Evolutionary conservation across 2,329 filamentous ascomycete species (phyloP).

Genomic region (Phialophora chinensis): DNA sequence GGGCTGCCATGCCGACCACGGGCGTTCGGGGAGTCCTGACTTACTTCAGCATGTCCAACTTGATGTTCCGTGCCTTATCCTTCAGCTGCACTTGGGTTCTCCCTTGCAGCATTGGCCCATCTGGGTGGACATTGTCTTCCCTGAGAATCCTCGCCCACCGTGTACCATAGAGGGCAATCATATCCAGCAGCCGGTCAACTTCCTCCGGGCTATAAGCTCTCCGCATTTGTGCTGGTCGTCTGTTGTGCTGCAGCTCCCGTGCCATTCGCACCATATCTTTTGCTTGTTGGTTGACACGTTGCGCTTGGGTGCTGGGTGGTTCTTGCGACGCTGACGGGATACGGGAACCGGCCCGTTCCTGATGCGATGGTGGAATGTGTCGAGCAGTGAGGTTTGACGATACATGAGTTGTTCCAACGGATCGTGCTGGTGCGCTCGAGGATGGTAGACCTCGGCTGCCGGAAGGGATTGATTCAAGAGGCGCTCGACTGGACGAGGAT

Average conservation of each 20-base stretch:
- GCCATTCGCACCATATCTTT: slow-evolving; percentile 27
- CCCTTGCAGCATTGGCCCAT: slow-evolving; percentile 43
- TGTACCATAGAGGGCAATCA: slow-evolving; percentile 55
- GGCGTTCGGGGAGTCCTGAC: neutral
- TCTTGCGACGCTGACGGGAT: neutral
- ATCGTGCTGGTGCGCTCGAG: slow-evolving; percentile 21
- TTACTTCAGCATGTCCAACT: slow-evolving; percentile 51
- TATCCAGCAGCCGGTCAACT: slow-evolving; percentile 53
- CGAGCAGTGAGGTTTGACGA: neutral
- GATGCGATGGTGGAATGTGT: neutral
- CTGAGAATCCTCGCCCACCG: slow-evolving; percentile 56
- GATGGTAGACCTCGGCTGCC: slow-evolving; percentile 2
- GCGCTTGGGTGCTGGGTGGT: slow-evolving; percentile 6
- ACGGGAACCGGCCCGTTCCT: neutral
- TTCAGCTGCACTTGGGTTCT: slow-evolving; percentile 62
- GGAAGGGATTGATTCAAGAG: neutral
- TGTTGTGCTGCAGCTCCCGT: slow-evolving; percentile 23
- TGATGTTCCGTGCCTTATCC: slow-evolving; percentile 62
- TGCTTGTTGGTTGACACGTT: slow-evolving; percentile 24
- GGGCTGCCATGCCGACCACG: neutral
- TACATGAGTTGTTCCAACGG: neutral
- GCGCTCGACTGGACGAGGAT: slow-evolving; percentile 1
- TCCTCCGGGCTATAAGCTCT: slow-evolving; percentile 49
- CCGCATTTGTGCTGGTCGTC: slow-evolving; percentile 31
- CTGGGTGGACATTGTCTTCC: slow-evolving; percentile 41